These are phyloP conservation scores for Wickerhamiella brachini DNA, from an alignment of 805 yeast species.

Conservation along the genomic window DNA sequence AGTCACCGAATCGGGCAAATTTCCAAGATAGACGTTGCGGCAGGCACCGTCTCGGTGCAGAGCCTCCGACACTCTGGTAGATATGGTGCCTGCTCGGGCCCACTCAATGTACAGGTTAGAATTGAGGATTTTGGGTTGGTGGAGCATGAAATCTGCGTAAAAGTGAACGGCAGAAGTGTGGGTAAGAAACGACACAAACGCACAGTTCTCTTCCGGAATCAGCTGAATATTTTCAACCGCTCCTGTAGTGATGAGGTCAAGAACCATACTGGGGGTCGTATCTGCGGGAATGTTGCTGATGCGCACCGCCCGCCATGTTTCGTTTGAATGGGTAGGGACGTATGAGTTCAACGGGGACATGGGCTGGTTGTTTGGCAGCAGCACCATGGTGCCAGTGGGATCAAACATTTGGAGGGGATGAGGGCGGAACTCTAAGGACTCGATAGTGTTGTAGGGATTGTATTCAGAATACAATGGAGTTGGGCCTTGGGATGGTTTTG, in stretches of 20 bases:
- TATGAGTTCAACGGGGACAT: not conserved
- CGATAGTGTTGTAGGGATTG: too few relatives aligned
- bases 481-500: too few relatives aligned
- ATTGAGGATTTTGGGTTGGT: slow-evolving; percentile 64
- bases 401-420: not conserved
- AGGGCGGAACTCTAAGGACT: not conserved
- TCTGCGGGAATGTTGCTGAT: slow-evolving; percentile 80
- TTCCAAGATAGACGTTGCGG: slow-evolving; percentile 83
- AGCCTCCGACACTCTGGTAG: slow-evolving; percentile 59
- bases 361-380: not conserved
- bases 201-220: slow-evolving; percentile 77
- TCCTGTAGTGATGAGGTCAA: slow-evolving; percentile 87
- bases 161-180: slow-evolving; percentile 79
- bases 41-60: slow-evolving; percentile 83
- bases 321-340: not conserved
- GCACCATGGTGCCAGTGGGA: not conserved
- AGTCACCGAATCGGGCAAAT: slow-evolving; percentile 49
- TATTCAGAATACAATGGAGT: too few relatives aligned
- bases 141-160: slow-evolving; percentile 85
- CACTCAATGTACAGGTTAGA: slow-evolving; percentile 82
- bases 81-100: slow-evolving; percentile 72
- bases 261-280: slow-evolving; percentile 62
- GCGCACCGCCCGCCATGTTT: slow-evolving; percentile 57
- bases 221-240: slow-evolving; percentile 62
- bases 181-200: slow-evolving; percentile 79